A percentile compares a stretch with the other conserved stretches of the same genome.
phyloP scores from a whole-genome alignment of 108 stramenopile species.

The Nitzschia palea region DNA sequence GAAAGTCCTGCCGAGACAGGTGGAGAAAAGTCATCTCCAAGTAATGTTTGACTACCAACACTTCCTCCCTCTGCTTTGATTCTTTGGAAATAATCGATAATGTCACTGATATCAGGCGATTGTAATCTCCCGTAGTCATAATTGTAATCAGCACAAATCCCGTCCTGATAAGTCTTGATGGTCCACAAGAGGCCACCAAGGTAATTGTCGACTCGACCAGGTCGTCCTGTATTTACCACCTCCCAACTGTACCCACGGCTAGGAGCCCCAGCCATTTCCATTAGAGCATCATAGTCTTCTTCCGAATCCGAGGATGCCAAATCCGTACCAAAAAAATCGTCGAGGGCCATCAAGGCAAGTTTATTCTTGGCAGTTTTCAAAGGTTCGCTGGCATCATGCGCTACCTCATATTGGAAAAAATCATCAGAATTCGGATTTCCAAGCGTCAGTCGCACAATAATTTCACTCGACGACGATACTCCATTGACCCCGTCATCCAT shows the following conservation, averaged over 20 bases:
- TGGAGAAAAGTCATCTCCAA: constrained; percentile 21
- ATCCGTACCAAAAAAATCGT: constrained; percentile 48
- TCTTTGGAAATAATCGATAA: constrained; percentile 36
- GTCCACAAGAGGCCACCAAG: constrained; percentile 85
- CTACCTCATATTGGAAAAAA: constrained; percentile 11
- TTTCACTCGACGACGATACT: too few species aligned
- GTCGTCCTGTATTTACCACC: constrained; percentile 23
- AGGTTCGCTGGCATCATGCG: background rate
- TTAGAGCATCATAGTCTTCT: constrained; percentile 9
- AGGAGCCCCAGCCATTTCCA: constrained; percentile 3
- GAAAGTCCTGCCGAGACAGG: constrained; percentile 68
- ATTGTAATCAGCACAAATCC: constrained; percentile 64
- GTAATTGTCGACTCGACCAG: constrained; percentile 61
- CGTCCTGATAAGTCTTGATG: constrained; percentile 80
- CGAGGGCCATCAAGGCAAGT: constrained; percentile 61
- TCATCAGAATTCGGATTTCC: constrained; percentile 32
- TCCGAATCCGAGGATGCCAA: background rate
- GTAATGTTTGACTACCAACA: constrained; percentile 27
- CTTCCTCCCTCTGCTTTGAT: constrained; percentile 24
- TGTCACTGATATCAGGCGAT: constrained; percentile 52
- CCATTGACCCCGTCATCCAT: constrained; percentile 19
- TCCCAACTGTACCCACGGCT: constrained; percentile 37
- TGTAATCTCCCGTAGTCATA: constrained; percentile 74
- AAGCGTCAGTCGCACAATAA: constrained; percentile 30
- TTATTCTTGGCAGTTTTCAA: constrained; percentile 40